Evolutionary conservation across 768 basidiomycete species (phyloP).

Genomic region (Tricholoma sp.): DNA sequence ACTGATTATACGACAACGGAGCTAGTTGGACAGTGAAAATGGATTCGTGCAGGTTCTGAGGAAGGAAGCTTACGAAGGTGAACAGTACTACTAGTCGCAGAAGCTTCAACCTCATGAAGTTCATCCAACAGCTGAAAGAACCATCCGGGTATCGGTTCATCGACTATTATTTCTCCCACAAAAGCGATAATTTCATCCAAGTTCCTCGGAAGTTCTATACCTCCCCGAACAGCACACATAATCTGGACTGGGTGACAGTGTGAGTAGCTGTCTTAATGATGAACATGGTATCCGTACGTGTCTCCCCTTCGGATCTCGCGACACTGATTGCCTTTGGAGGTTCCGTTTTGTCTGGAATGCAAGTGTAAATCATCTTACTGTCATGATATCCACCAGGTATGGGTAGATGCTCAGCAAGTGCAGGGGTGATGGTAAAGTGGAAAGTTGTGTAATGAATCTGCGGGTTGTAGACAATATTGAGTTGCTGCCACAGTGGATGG

Average conservation of each 20-base stretch:
- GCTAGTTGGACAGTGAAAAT: slow-evolving; percentile 9
- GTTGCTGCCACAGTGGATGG: not conserved
- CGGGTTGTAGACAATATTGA: not conserved
- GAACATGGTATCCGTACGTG: not conserved
- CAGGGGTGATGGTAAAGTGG: not conserved
- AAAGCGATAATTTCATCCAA: slow-evolving; percentile 13
- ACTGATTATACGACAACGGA: slow-evolving; percentile 19
- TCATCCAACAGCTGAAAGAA: slow-evolving; percentile 21
- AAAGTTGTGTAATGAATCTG: not conserved
- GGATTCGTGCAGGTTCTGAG: not conserved
- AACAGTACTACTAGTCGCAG: slow-evolving; percentile 3
- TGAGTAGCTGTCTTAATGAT: not conserved
- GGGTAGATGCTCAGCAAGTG: not conserved
- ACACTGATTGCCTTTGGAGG: not conserved
- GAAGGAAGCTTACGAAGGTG: slow-evolving; percentile 14
- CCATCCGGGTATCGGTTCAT: slow-evolving; percentile 22
- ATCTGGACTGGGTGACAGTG: slow-evolving; percentile 1
- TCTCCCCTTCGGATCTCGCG: not conserved
- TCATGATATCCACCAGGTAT: not conserved
- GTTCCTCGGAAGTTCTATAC: slow-evolving; percentile 7
- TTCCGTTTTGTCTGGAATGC: not conserved
- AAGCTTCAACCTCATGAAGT: slow-evolving; percentile 21
- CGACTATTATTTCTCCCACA: slow-evolving; percentile 7
- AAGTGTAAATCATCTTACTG: not conserved
- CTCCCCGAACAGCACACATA: slow-evolving; percentile 1